These are phyloP conservation scores for barrel medic (Medicago truncatula) DNA, from an alignment of 306 rosid species.

Conservation along the genomic window MtrunA17r5.0-ANR NC_053048.1:52554501-52555000, in stretches of 20 bases:
- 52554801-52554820: conserved; percentile 48
- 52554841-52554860: conserved; percentile 56
- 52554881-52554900: not conserved
- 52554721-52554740: too few relatives aligned
- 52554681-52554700: conserved; percentile 29
- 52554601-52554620: conserved; percentile 89
- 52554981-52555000: conserved; percentile 71
- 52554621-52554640: conserved; percentile 99
- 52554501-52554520: not conserved
- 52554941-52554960: conserved; percentile 84
- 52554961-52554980: conserved; percentile 83
- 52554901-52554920: conserved; percentile 56
- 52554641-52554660: conserved; percentile 99
- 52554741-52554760: too few relatives aligned
- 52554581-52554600: conserved; percentile 77
- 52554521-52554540: conserved; percentile 21
- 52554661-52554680: conserved; percentile 39
- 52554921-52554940: conserved; percentile 82
- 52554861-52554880: conserved; percentile 19
- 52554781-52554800: conserved; percentile 59
- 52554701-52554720: not conserved
- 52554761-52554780: conserved; percentile 61
- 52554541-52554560: not conserved
- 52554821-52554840: conserved; percentile 33
- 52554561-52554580: conserved; percentile 31